Conservation (phyloP, 2,329 filamentous ascomycete species). For the Scorias spongiosa region DNA sequence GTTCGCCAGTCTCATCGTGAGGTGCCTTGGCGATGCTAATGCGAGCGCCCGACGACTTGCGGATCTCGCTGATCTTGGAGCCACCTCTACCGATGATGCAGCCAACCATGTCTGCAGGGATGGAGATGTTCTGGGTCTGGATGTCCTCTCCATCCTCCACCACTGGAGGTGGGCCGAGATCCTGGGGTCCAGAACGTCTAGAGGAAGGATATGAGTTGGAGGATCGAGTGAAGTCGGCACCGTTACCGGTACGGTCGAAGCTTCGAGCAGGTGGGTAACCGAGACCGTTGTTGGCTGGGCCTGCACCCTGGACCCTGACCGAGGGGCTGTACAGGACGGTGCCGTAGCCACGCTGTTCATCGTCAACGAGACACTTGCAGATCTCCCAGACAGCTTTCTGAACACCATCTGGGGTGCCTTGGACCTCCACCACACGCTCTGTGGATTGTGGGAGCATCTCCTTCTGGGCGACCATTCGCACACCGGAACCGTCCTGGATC, state of each 20-base stretch:
- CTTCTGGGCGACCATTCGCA: constrained; percentile 98
- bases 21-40: constrained; percentile 97
- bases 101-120: constrained; percentile 97
- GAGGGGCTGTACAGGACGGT: constrained; percentile 96
- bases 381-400: constrained; percentile 98
- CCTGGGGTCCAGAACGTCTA: constrained; percentile 56
- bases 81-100: constrained; percentile 95
- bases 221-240: constrained; percentile 89
- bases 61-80: constrained; percentile 97
- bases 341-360: constrained; percentile 92
- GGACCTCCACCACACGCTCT: constrained; percentile 92
- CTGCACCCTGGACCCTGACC: constrained; percentile 62
- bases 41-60: constrained; percentile 86
- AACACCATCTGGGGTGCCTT: constrained; percentile 86
- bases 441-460: constrained; percentile 99
- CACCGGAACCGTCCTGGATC: constrained; percentile 90
- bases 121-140: constrained; percentile 98
- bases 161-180: constrained; percentile 65
- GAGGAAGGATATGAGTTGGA: constrained; percentile 54
- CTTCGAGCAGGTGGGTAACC: constrained; percentile 45
- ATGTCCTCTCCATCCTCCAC: constrained; percentile 96
- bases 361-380: constrained; percentile 93
- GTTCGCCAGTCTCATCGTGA: constrained; percentile 92
- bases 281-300: constrained; percentile 35
- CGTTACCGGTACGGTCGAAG: constrained; percentile 88